Percentiles rank a stretch among this genome's conserved stretches.
Evolutionary conservation across 495 filamentous ascomycete species (phyloP).

Genomic region (Xylaria longipes): DNA sequence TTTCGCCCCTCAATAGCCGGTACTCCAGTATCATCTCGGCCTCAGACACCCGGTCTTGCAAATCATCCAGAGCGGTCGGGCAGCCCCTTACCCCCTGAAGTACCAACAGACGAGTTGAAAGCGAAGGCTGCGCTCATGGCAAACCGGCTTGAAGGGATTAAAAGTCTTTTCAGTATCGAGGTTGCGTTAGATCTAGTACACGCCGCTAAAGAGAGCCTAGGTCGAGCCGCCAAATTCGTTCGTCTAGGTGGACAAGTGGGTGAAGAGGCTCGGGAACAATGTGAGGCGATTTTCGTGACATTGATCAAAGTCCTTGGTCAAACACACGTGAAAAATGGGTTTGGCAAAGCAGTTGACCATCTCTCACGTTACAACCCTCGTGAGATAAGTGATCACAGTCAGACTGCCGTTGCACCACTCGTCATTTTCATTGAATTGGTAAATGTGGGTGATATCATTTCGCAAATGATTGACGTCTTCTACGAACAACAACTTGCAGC

Average conservation of each 20-base stretch:
- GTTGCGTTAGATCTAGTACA: constrained; percentile 90
- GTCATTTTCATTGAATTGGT: constrained; percentile 97
- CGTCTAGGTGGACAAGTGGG: constrained; percentile 78
- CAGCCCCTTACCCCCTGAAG: constrained; percentile 63
- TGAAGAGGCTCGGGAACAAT: constrained; percentile 86
- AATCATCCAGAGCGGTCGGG: constrained; percentile 38
- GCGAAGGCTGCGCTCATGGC: constrained; percentile 98
- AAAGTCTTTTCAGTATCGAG: constrained; percentile 93
- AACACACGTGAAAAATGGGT: constrained; percentile 88
- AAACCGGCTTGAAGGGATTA: constrained; percentile 88
- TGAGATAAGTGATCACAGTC: constrained; percentile 75
- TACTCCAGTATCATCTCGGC: constrained; percentile 51
- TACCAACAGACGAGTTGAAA: constrained; percentile 87
- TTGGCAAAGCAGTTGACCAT: constrained; percentile 90
- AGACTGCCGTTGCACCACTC: constrained; percentile 80
- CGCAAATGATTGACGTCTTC: constrained; percentile 99
- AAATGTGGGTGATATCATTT: constrained; percentile 96
- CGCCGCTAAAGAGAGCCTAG: constrained; percentile 86
- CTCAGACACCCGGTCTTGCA: constrained; percentile 50
- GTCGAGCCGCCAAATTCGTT: constrained; percentile 83
- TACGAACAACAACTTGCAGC: constrained; percentile 92
- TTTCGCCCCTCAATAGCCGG: constrained; percentile 31
- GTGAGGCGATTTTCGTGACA: constrained; percentile 84
- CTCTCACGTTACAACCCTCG: constrained; percentile 90
- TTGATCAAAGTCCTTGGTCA: constrained; percentile 83